Base-by-base conservation (phyloP, 805 yeast genomes). In the Yarrowia porcina region DNA sequence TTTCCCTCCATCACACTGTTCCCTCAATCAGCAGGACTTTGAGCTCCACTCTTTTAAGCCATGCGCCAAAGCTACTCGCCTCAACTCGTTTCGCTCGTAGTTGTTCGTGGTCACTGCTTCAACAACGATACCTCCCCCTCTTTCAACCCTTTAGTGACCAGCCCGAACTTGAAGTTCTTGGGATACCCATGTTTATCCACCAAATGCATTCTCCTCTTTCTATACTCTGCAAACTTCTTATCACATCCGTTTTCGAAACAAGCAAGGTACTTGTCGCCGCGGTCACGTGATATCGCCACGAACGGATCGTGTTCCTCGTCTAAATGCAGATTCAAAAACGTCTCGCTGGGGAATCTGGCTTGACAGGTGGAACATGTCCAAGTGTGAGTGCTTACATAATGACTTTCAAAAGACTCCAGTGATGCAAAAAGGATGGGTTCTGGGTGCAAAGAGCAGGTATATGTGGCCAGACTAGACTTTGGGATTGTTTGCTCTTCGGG, bases 221-320 rank as follows among this genome's bases (percentile, higher is more conserved):
- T 7, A 13, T 39, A 41, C 49, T 39, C 49, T 8, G 49, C n/a
- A 28, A 56, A 56, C 36, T 18, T 5, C 21, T 32, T 27, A 1
- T 56, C 61, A 23, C 61, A 56, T 1, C 20, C 28, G 2, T 52
- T 33, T 32, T 56, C 61, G 15, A 56, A 56, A 39, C 61, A 56
- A 2, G 28, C 36, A 2, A 56, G 39, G 12, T 39, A 56, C 30
- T 39, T 56, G 20, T 56, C 61, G 18, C 61, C 61, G 3, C 49
- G 28, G n/a, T 56, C 61, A n/a, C 49, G 61, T n/a, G 38, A 32
- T 12, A 56, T 18, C 12, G 39, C 42, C 18, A 35, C 44, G 15
- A 44, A 59, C 25, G 63, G 63, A 20, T 59, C 54, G 44, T 59
- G 63, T 9, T 59, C 44, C 10, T 59, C 63, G 15, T 33, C 44